Evolutionary conservation across 179 eudicot genomes (phyloP).

Genomic region (Vitellaria paradoxa): DNA sequence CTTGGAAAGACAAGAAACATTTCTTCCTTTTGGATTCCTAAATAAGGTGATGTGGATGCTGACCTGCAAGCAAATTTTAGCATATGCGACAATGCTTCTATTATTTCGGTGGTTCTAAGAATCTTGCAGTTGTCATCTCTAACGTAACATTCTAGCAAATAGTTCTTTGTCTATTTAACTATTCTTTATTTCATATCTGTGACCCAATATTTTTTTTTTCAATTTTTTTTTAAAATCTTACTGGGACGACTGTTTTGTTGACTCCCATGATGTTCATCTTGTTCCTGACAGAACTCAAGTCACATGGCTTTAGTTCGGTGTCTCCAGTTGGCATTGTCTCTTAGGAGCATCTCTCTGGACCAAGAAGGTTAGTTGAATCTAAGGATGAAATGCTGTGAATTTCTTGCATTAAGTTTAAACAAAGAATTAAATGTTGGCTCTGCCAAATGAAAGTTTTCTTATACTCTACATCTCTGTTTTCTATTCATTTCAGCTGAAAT

Average conservation of each 20-base stretch:
- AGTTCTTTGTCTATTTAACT: slow-evolving; percentile 1
- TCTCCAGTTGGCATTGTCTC: slow-evolving; percentile 85
- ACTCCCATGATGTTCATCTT: slow-evolving; percentile 18
- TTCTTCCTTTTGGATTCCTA: slow-evolving; percentile 1
- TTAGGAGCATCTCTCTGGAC: slow-evolving; percentile 69
- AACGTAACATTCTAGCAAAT: not conserved
- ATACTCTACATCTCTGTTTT: not conserved
- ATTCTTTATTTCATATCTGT: not conserved
- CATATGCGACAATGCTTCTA: not conserved
- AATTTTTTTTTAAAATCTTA: not conserved
- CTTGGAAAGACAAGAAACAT: not conserved
- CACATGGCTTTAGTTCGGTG: slow-evolving; percentile 68
- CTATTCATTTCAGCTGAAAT: not conserved
- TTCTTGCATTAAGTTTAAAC: slow-evolving; percentile 7
- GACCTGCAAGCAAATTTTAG: not conserved
- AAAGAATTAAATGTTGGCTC: not conserved
- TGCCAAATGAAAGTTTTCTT: too few relatives aligned
- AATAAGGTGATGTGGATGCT: slow-evolving; percentile 8
- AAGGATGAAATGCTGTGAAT: not conserved
- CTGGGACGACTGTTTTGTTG: not conserved
- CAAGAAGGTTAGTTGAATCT: slow-evolving; percentile 50
- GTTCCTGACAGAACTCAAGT: slow-evolving; percentile 62
- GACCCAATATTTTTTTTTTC: not conserved
- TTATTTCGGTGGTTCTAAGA: not conserved
- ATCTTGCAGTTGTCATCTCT: slow-evolving; percentile 9